Conservation (phyloP, 1,139 yeast species). For the Blastobotrys raffinosifermentans region DNA sequence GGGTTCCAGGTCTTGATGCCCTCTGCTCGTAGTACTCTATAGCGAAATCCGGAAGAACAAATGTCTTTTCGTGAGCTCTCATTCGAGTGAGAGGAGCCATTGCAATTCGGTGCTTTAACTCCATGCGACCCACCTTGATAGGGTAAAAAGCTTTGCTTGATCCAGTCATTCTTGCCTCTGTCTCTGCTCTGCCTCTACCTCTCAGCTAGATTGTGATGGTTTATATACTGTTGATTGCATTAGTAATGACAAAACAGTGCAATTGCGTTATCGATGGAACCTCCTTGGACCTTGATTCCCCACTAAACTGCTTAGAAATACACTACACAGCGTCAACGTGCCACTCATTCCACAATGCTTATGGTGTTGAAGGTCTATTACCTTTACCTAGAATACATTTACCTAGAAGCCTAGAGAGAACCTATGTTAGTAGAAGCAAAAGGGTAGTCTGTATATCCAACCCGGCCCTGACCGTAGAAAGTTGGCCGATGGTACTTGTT, state of each 20-base stretch:
- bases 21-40: slow-evolving; percentile 49
- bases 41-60: slow-evolving; percentile 43
- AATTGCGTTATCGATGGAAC: too few species aligned
- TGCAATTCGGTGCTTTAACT: slow-evolving; percentile 40
- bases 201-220: too few species aligned
- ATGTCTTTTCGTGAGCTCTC: slow-evolving; percentile 31
- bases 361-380: too few species aligned
- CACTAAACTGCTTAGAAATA: too few species aligned
- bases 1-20: slow-evolving; percentile 46
- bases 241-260: too few species aligned
- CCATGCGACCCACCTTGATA: slow-evolving; percentile 25
- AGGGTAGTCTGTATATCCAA: slow-evolving; percentile 34
- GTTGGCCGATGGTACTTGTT: slow-evolving; percentile 31
- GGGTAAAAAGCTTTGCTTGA: slow-evolving; percentile 29
- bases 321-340: too few species aligned
- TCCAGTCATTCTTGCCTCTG: slow-evolving; percentile 28
- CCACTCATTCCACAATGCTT: too few species aligned
- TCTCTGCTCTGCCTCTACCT: too few species aligned
- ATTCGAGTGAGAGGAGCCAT: slow-evolving; percentile 52
- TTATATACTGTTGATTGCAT: too few species aligned
- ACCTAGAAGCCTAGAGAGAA: too few species aligned
- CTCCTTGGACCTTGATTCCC: too few species aligned
- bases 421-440: slow-evolving; percentile 6
- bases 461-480: slow-evolving; percentile 32
- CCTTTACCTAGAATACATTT: too few species aligned